Evolutionary conservation across 2,329 filamentous ascomycete species (phyloP), one percentile per base, ranked within the genome.

Genomic region (Teratosphaeria viscida): DNA sequence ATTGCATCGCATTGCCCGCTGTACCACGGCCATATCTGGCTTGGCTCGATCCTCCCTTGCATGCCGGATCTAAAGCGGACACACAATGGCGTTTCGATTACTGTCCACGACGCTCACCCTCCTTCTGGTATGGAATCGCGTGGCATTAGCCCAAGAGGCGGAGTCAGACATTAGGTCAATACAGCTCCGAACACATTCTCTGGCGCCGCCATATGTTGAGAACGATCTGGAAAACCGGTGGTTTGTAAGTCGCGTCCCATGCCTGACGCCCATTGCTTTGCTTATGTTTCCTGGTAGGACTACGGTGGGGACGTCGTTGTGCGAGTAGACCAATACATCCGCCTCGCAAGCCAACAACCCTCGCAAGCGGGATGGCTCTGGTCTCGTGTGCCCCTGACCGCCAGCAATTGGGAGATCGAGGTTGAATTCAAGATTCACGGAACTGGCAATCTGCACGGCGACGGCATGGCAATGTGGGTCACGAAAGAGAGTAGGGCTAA

Each of bases 371-470:
- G 94, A 70, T 96, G 89, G 89, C 80, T 97, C 66, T 97, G 92
- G 78, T 96, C 92, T 55, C 84, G 92, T 61, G 90, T 97, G 56
- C 94, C 94, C 32, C 78, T 99, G 68, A 99, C 94, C 10, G 94
- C 94, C 54, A 99, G 92, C 52, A 99, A 99, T 78, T 99, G 94
- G 94, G 90, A 97, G 82, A 88, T 99, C 66, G 89, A 95, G 75
- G 83, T 97, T 64, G 94, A 97, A 72, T 97, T 97, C 80, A 90
- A 90, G 77, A 90, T 99, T 71, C 86, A 90, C 64, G 94, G 94
- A 68, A 84, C 88, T 68, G 89, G 92, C 69, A 89, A 89, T 74
- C 84, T 99, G 47, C 95, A 95, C 72, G 94, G 94, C 68, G 94
- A 99, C 75, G 94, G 94, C 64, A 90, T 99, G 76, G 94, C 94